Evolutionary conservation across 2,329 filamentous ascomycete species (phyloP), one percentile per base, ranked within the genome.

Genomic region (Thielaviopsis punctulata): DNA sequence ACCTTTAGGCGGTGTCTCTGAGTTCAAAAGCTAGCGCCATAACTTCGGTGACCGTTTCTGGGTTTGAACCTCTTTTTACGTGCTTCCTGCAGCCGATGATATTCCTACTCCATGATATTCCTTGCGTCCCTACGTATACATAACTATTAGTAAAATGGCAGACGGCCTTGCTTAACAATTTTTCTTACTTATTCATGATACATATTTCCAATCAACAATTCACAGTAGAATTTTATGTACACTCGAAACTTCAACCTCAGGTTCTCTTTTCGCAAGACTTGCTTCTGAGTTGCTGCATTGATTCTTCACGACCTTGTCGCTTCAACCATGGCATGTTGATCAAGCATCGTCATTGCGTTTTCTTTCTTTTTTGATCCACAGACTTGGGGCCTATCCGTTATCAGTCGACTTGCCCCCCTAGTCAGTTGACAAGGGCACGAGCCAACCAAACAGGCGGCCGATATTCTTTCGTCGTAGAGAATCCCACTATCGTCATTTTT

Each of bases 1-100:
- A 41, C 36, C n/a, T 36, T 41, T 18, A n/a, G 36, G 7, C 13
- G n/a, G 13, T 41, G 36, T 3, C 36, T 18, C 36, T 18, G 18
- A n/a, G 13, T 39, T n/a, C 2, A 4, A 18, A 18, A 18, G 12
- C 24, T 47, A 47, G 45, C 45, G 27, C 19, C 12, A 18, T 19
- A 18, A 9, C 47, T 49, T 49, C 47, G 19, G 47, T 49, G 18
- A 39, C 47, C 27, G 22, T 49, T 49, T 41, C 33, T 49, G 18
- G 22, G 44, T 25, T 18, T 45, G 4, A 25, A 25, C 24, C n/a
- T 21, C 13, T 25, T 45, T 45, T 23, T 23, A 15, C n/a, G 8
- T 33, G n/a, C 18, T 21, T 48, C 24, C 24, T 45, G 21, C 21
- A 25, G 22, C 4, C 19, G 21, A 25, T 24, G 44, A n/a, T 43